Evolutionary conservation across 768 basidiomycete genomes (phyloP).

Genomic region (Multifurca ochricompacta): DNA sequence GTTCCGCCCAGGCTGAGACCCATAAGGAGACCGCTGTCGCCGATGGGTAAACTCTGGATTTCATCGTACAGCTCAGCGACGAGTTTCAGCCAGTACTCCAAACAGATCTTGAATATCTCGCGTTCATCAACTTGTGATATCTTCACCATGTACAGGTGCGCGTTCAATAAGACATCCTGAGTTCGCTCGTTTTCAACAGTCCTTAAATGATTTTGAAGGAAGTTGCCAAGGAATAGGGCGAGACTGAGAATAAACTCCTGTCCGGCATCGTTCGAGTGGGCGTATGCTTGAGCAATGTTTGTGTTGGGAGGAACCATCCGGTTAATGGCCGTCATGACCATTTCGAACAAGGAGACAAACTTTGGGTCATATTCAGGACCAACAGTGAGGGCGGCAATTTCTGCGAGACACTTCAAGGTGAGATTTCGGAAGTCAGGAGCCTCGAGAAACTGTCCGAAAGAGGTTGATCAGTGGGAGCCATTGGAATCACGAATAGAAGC

Average conservation of each 20-base stretch:
- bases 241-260: slow-evolving; percentile 98
- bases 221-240: slow-evolving; percentile 95
- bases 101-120: slow-evolving; percentile 98
- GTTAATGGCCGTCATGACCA: slow-evolving; percentile 97
- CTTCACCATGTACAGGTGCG: slow-evolving; percentile 97
- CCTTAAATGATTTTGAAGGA: slow-evolving; percentile 86
- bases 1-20: slow-evolving; percentile 75
- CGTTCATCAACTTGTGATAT: slow-evolving; percentile 97
- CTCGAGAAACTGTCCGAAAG: slow-evolving; percentile 76
- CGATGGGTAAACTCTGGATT: slow-evolving; percentile 85
- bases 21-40: slow-evolving; percentile 82
- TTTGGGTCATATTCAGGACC: slow-evolving; percentile 97
- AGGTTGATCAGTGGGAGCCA: slow-evolving; percentile 12
- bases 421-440: slow-evolving; percentile 95
- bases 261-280: slow-evolving; percentile 81
- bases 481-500: slow-evolving; percentile 27
- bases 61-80: slow-evolving; percentile 97
- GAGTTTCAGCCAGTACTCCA: slow-evolving; percentile 96
- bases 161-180: slow-evolving; percentile 90
- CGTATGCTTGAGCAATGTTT: slow-evolving; percentile 89
- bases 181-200: slow-evolving; percentile 89
- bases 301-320: slow-evolving; percentile 95
- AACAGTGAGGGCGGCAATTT: slow-evolving; percentile 91
- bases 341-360: slow-evolving; percentile 94
- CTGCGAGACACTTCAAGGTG: slow-evolving; percentile 92